A percentile compares a stretch with the other conserved stretches of the same genome.
These are phyloP conservation scores for Boletellus dicymbophilus DNA, from an alignment of 1,284 basidiomycete genomes.

Conservation along the genomic window DNA sequence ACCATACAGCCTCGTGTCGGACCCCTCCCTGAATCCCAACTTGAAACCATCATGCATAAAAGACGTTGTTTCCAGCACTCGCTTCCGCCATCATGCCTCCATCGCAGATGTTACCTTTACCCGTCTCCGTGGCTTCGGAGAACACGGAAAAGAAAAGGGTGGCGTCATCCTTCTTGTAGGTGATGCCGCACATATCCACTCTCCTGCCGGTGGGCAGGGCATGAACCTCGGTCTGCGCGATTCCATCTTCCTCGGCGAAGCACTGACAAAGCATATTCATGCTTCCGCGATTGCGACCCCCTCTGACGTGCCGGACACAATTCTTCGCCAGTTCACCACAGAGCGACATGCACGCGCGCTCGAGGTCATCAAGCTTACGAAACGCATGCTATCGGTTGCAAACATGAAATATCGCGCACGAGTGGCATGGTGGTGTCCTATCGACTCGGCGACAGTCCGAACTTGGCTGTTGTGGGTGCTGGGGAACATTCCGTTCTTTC, in stretches of 20 bases:
- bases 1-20: constrained; percentile 13
- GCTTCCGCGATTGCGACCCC: constrained; percentile 12
- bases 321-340: constrained; percentile 18
- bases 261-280: constrained; percentile 21
- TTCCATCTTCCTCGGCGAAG: constrained; percentile 36
- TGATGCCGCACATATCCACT: constrained; percentile 48
- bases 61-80: constrained; percentile 37
- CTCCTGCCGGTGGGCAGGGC: constrained; percentile 48
- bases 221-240: constrained; percentile 51
- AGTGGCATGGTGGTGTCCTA: constrained; percentile 24
- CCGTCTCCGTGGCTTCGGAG: constrained; percentile 20
- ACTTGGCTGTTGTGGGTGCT: constrained; percentile 21
- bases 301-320: constrained; percentile 17
- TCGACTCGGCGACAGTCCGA: constrained; percentile 12
- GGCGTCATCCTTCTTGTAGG: constrained; percentile 38
- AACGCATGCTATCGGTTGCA: constrained; percentile 16
- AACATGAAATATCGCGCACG: constrained; percentile 5
- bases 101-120: constrained; percentile 36
- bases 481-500: constrained; percentile 13
- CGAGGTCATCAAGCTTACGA: constrained; percentile 26
- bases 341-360: constrained; percentile 22
- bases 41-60: constrained; percentile 23
- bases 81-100: constrained; percentile 42
- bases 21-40: constrained; percentile 22
- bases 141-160: neutral